A percentile compares a stretch with the other conserved stretches of the same genome.
Conservation (phyloP, 2,329 filamentous ascomycete species). For the Chrysosporium queenslandicum region DNA sequence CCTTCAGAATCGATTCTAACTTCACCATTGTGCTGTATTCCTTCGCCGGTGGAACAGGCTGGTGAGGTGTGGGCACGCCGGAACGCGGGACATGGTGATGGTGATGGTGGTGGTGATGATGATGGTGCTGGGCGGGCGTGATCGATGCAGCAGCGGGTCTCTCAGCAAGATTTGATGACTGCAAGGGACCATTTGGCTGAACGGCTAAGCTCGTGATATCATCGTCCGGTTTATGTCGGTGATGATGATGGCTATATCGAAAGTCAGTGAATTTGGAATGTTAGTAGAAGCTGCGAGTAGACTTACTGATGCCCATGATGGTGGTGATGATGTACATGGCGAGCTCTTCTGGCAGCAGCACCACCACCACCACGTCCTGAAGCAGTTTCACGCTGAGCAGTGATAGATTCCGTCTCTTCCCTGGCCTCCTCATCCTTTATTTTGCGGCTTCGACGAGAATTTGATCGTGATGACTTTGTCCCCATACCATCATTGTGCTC, state of each 20-base stretch:
- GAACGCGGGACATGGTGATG: conserved; percentile 28
- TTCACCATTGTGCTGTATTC: conserved; percentile 57
- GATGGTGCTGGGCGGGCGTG: conserved; percentile 30
- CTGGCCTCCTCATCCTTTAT: conserved; percentile 64
- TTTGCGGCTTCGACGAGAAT: conserved; percentile 54
- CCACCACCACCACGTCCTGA: conserved; percentile 48
- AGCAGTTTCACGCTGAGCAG: conserved; percentile 51
- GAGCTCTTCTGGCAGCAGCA: conserved; percentile 55
- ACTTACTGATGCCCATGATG: conserved; percentile 52
- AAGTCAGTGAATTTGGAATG: conserved; percentile 1
- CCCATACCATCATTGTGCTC: conserved; percentile 7
- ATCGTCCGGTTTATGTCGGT: conserved; percentile 46
- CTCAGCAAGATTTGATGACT: conserved; percentile 25
- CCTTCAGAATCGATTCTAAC: conserved; percentile 61
- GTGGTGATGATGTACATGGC: conserved; percentile 46
- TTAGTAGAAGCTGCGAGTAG: not conserved
- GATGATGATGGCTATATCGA: conserved; percentile 40
- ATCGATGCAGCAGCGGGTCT: conserved; percentile 12
- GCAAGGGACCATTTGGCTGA: conserved; percentile 21
- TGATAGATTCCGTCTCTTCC: conserved; percentile 55
- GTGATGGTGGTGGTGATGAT: conserved; percentile 40
- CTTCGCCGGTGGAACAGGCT: conserved; percentile 32
- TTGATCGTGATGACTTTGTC: conserved; percentile 25
- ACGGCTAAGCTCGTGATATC: conserved; percentile 27
- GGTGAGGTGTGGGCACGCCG: conserved; percentile 16